phyloP scores from a whole-genome alignment of 306 rosid species.

The Trichosanthes truncata region DNA sequence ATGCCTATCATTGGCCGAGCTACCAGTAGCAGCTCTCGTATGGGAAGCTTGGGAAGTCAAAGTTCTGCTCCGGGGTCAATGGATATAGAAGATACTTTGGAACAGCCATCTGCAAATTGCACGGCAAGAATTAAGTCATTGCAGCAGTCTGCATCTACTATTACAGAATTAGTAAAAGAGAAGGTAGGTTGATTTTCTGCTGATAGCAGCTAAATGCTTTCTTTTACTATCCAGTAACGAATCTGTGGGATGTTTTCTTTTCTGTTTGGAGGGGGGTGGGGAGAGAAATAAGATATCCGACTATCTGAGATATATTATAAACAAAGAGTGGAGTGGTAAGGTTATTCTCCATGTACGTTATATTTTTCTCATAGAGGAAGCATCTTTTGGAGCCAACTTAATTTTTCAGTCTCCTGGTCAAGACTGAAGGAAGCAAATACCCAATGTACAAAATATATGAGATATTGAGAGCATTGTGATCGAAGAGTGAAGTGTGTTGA shows the following conservation, averaged over 20 bases:
- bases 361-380: neutral
- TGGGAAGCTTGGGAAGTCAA: conserved; percentile 86
- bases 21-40: conserved; percentile 32
- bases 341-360: too few relatives aligned
- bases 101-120: conserved; percentile 80
- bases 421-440: neutral
- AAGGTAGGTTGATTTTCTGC: conserved; percentile 38
- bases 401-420: neutral
- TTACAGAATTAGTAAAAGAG: conserved; percentile 68
- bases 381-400: neutral
- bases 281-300: neutral
- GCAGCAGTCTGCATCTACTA: conserved; percentile 69
- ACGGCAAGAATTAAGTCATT: conserved; percentile 68
- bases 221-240: neutral
- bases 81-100: conserved; percentile 53
- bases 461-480: neutral
- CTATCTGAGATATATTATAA: neutral
- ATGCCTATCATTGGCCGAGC: conserved; percentile 60
- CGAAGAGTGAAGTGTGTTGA: neutral
- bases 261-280: neutral
- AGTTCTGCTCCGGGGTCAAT: conserved; percentile 87
- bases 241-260: neutral
- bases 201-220: neutral
- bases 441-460: neutral
- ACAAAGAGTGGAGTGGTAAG: too few relatives aligned